These are phyloP conservation scores for Pichia sp. DNA, from an alignment of 1,139 yeast species.

Conservation along the genomic window DNA sequence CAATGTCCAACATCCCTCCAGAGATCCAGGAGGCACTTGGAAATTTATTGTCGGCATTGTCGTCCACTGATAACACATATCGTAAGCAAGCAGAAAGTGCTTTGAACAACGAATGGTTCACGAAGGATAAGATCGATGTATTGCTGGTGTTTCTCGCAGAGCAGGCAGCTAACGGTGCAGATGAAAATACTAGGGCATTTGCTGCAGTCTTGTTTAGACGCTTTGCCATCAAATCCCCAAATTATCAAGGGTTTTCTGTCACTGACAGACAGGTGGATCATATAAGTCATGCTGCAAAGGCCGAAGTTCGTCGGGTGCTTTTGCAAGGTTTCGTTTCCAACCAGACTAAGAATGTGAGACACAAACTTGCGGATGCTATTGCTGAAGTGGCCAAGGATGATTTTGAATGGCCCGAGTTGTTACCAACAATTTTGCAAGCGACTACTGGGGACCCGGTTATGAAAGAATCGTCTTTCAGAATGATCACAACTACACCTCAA, in stretches of 20 bases:
- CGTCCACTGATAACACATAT: constrained; percentile 69
- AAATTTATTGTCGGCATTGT: constrained; percentile 61
- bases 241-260: constrained; percentile 48
- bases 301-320: constrained; percentile 60
- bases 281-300: constrained; percentile 53
- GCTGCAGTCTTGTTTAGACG: constrained; percentile 88
- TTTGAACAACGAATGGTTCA: constrained; percentile 72
- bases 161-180: constrained; percentile 61
- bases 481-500: constrained; percentile 79
- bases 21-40: constrained; percentile 55
- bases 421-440: constrained; percentile 72
- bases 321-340: constrained; percentile 68
- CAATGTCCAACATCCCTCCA: constrained; percentile 58
- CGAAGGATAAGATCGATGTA: constrained; percentile 57
- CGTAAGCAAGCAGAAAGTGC: constrained; percentile 77
- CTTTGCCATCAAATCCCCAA: constrained; percentile 74
- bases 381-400: constrained; percentile 83
- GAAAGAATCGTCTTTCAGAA: constrained; percentile 88
- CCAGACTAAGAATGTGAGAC: constrained; percentile 72
- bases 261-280: constrained; percentile 77
- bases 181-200: constrained; percentile 56
- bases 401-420: constrained; percentile 68
- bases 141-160: constrained; percentile 77
- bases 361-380: constrained; percentile 88
- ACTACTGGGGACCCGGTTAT: constrained; percentile 54